Base-by-base conservation (phyloP, 1,284 basidiomycete species). In the Cutaneotrichosporon cutaneum region DNA sequence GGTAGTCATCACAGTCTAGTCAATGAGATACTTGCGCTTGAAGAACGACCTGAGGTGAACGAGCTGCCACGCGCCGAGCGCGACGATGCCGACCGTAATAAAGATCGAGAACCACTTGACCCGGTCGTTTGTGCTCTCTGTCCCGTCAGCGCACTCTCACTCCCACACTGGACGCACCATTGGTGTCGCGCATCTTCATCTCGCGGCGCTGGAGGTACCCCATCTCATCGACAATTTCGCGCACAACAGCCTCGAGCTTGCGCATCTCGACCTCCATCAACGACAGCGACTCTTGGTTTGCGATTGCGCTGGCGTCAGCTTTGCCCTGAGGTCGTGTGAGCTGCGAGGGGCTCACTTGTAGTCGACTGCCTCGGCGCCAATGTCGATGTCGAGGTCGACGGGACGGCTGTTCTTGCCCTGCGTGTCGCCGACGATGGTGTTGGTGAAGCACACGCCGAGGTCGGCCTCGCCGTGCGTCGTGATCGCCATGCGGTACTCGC, bases 211-310 rank as follows among this genome's bases (percentile, higher is more conserved):
- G 94, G 64, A 99, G 85, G 81, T 97, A 98, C 33, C 87, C 86
- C 83, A 98, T 84, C 80, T 98, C 94, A 70, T 98, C 94, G 18
- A 92, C 87, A 61, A 99, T 89, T 81, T 98, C 95, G 77, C 92
- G 92, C 35, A 94, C 90, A 6, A 97, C 81, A 0, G 90, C 93
- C 78, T 99, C 95, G 10, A 99, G 83, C 76, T 99, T 99, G 39
- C 94, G 86, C 92, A 99, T 96, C 80, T 99, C 95, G 0, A 93
- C 94, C 81, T 99, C 96, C 44, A 99, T 85, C 0, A 90, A 90
- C 2, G 93, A 97, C 0, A 99, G 83, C 0, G 92, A 94, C 79
- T 99, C 95, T 78, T 97, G 94, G 81, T 97, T 98, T 7, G 96
- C 95, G 76, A 99, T 99, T 22, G 95, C 95, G 74, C 92, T 94